Base-by-base conservation (phyloP, 1,284 basidiomycete species). In the Puccinia triticina region DNA sequence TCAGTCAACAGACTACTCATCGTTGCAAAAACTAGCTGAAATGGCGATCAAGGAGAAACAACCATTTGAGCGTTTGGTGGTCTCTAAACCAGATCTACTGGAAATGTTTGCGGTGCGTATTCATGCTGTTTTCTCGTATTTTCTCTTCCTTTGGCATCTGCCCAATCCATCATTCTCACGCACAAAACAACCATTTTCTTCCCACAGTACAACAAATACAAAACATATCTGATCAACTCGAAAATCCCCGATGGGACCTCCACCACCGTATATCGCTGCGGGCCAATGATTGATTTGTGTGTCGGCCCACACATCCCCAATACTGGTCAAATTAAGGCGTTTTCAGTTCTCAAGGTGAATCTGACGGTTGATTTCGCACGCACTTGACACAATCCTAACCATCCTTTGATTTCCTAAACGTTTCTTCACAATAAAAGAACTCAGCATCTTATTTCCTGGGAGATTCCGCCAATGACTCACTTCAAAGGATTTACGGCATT, bases 361-460 rank as follows among this genome's bases (percentile, higher is more conserved):
- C 50, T 21, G 1, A 16, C 50, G n/a, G 29, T 26, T 26, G 23
- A 5, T 37, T 53, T 77, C 8, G 5, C 16, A 29, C 16, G 5
- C 21, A 11, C 29, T 69, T 1, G 11, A 0, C 16, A 29, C 59
- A 23, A 50, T 64, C 8, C 32, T 21, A 18, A 57, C 55, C 40
- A 29, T 69, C 16, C n/a, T 83, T 7, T 21, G 1, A 18, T 82
- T 21, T n/a, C 21, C 16, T 26, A 67, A 32, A 69, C 12, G 40
- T 43, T 43, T 43, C 40, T 43, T 7, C 40, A 59, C 21, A 5
- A 59, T 7, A 69, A 69, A 69, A 69, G 93, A 98, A 94, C 89
- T 99, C 96, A 61, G 94, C 96, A 0, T 98, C 95, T 4, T 99
- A 98, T 89, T 99, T 99, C 91, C 91, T 99, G 32, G 96, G 95